Conservation (phyloP, 2,329 filamentous ascomycete species). For the Talaromyces pinophilus region DNA sequence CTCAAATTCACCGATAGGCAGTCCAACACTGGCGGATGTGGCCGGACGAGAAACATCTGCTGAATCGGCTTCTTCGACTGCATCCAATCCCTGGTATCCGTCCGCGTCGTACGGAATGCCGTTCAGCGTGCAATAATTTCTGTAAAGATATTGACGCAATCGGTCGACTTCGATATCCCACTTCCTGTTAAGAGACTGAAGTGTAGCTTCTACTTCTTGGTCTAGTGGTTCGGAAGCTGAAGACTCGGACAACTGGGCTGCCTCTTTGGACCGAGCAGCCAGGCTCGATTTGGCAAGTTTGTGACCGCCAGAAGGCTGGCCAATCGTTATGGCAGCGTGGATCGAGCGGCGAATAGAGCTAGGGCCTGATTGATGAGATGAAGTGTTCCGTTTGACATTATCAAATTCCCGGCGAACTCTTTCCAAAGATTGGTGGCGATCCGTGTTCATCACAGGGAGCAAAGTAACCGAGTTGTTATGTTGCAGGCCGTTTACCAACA, state of each 20-base stretch:
- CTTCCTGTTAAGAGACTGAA: slow-evolving; percentile 46
- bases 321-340: slow-evolving; percentile 42
- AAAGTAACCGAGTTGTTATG: slow-evolving; percentile 64
- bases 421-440: slow-evolving; percentile 62
- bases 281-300: slow-evolving; percentile 36
- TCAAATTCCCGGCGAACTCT: slow-evolving; percentile 59
- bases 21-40: slow-evolving; percentile 43
- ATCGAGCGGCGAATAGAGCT: slow-evolving; percentile 48
- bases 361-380: slow-evolving; percentile 33
- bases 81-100: slow-evolving; percentile 23
- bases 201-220: slow-evolving; percentile 45
- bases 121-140: slow-evolving; percentile 48
- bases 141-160: slow-evolving; percentile 47
- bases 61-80: slow-evolving; percentile 22
- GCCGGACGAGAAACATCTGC: slow-evolving; percentile 44
- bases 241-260: slow-evolving; percentile 22
- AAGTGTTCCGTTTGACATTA: slow-evolving; percentile 48
- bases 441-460: slow-evolving; percentile 64
- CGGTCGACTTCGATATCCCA: slow-evolving; percentile 49
- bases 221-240: slow-evolving; percentile 31
- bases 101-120: slow-evolving; percentile 30
- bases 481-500: slow-evolving; percentile 67
- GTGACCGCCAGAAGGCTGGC: slow-evolving; percentile 33
- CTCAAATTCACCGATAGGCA: slow-evolving; percentile 40
- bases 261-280: slow-evolving; percentile 21